These are phyloP conservation scores for Calonectria hongkongensis DNA, from an alignment of 2,329 filamentous ascomycete genomes.

Conservation along the genomic window DNA sequence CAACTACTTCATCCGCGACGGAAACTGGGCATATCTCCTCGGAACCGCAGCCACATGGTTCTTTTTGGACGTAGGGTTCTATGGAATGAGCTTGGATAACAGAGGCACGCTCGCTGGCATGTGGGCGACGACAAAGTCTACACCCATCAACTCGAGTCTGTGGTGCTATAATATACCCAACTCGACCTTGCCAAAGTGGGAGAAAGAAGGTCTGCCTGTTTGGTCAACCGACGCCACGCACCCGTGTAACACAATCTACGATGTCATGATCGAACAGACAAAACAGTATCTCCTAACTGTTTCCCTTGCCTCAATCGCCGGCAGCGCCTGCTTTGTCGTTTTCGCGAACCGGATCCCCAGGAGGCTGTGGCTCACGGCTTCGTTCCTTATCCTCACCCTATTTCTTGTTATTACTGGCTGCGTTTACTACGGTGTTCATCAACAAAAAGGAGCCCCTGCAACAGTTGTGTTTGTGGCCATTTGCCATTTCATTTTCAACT, in stretches of 20 bases:
- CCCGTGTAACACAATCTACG: conserved; percentile 72
- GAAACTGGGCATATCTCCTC: conserved; percentile 61
- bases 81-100: conserved; percentile 70
- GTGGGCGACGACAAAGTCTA: conserved; percentile 61
- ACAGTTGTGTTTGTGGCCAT: conserved; percentile 71
- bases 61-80: conserved; percentile 73
- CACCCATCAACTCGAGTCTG: conserved; percentile 61
- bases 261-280: conserved; percentile 70
- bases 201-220: conserved; percentile 61
- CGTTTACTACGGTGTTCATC: conserved; percentile 69
- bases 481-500: conserved; percentile 74
- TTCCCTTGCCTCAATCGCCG: conserved; percentile 70
- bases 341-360: conserved; percentile 69
- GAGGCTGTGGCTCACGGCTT: conserved; percentile 69
- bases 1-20: conserved; percentile 68
- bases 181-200: conserved; percentile 67
- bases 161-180: conserved; percentile 68
- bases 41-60: conserved; percentile 70
- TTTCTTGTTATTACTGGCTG: conserved; percentile 70
- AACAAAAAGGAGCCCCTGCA: conserved; percentile 63
- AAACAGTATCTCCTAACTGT: conserved; percentile 73
- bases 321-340: conserved; percentile 69
- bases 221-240: conserved; percentile 70
- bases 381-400: conserved; percentile 67
- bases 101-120: conserved; percentile 61